Base-by-base conservation (phyloP, 148 eudicot genomes). In the Salicornia ramosissima region DNA sequence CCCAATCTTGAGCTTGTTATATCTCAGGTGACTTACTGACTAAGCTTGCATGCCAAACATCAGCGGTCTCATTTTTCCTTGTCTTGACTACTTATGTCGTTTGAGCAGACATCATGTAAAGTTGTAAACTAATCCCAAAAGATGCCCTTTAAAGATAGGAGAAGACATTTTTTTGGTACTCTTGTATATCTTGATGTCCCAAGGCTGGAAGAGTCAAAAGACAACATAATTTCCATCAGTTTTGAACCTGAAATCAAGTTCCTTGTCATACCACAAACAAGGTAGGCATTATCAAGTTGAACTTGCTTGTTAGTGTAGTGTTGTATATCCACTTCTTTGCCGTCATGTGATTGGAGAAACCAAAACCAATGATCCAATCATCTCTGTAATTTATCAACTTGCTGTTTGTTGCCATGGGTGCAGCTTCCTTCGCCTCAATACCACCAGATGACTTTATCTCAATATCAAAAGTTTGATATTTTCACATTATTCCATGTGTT, bases 321-420 rank as follows among this genome's bases (percentile, higher is more conserved):
- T 19, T 24, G 61, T 22, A 31, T 56, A 2, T 24, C 61, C 33
- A 56, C 33, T 6, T 10, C 61, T 25, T 56, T 56, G 61, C 33
- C 61, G 70, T 66, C 70, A 49, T 66, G 70, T 64, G 51, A 64
- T 64, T 64, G 26, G 51, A 42, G n/a, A n/a, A 42, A 5, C 51
- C 51, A 40, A 28, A 49, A n/a, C 19, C 57, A 30, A 47, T 47
- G 33, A 50, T 50, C 58, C 70, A 67, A 50, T 67, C 58, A 50
- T 67, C 43, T 33, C 50, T 50, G 49, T 67, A 66, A 66, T 66
- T 50, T 11, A 66, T 66, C 34, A 66, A 2, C 57, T 66, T 42
- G 10, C 43, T 33, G 11, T 24, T 42, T 2, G 13, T 46, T 2
- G 19, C 33, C 21, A 25, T 16, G 21, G 25, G n/a, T 40, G n/a